phyloP scores from a whole-genome alignment of 192 early-diverging fungal genomes.

The Dispira parvispora region DNA sequence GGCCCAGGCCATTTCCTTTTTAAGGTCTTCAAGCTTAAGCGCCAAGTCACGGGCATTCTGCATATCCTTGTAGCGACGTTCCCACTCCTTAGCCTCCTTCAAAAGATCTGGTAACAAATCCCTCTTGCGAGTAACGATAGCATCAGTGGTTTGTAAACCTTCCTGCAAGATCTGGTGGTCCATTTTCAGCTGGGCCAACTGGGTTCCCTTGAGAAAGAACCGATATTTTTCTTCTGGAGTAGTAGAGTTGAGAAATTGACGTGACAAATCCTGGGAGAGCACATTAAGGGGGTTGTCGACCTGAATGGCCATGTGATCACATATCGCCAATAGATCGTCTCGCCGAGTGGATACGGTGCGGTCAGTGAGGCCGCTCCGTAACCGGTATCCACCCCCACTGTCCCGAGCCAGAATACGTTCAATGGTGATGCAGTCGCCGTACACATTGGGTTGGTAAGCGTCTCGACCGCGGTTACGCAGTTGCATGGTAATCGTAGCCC shows the following conservation, averaged over 20 bases:
- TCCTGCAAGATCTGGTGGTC: slow-evolving; percentile 53
- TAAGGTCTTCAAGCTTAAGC: slow-evolving; percentile 31
- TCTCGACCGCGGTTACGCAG: slow-evolving; percentile 74
- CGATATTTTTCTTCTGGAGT: slow-evolving; percentile 79
- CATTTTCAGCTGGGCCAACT: slow-evolving; percentile 52
- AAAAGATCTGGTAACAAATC: slow-evolving; percentile 55
- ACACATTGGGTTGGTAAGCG: slow-evolving; percentile 63
- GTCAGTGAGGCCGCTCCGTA: slow-evolving; percentile 43
- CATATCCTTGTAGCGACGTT: slow-evolving; percentile 49
- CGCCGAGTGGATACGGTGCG: slow-evolving; percentile 54
- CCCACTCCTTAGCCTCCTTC: slow-evolving; percentile 42
- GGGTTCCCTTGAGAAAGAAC: slow-evolving; percentile 81
- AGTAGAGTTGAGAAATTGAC: slow-evolving; percentile 70
- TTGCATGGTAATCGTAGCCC: slow-evolving; percentile 43
- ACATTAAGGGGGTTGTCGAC: slow-evolving; percentile 90
- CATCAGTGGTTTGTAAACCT: slow-evolving; percentile 31
- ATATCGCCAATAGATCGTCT: slow-evolving; percentile 67
- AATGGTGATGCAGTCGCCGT: slow-evolving; percentile 64
- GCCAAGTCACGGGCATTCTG: slow-evolving; percentile 38
- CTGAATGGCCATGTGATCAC: slow-evolving; percentile 78
- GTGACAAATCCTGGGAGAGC: slow-evolving; percentile 83
- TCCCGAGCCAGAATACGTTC: slow-evolving; percentile 55
- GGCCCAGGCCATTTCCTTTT: slow-evolving; percentile 62
- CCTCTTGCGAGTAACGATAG: slow-evolving; percentile 36
- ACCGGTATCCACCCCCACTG: slow-evolving; percentile 47